These are phyloP conservation scores for Podosphaera aphanis DNA, from an alignment of 2,329 filamentous ascomycete genomes.

Conservation along the genomic window DNA sequence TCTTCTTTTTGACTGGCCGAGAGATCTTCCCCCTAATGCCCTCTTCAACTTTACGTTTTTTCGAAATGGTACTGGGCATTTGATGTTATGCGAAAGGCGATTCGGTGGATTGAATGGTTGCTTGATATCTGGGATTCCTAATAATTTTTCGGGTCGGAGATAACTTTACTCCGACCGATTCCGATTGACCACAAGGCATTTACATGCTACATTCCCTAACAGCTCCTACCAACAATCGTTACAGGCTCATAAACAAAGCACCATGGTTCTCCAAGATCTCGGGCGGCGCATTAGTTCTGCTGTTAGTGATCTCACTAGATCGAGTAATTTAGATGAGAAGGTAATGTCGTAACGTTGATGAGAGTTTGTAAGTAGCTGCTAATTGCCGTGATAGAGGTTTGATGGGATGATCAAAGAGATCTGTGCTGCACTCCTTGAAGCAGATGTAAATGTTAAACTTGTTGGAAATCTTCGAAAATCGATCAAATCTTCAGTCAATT, in stretches of 20 bases:
- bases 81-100: conserved; percentile 4
- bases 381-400: conserved; percentile 42
- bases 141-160: too few species aligned
- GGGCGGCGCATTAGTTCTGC: conserved; percentile 96
- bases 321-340: conserved; percentile 91
- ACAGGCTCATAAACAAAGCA: not conserved
- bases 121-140: too few species aligned
- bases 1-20: conserved; percentile 31
- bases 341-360: conserved; percentile 20
- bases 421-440: conserved; percentile 72
- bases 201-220: too few species aligned
- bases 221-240: too few species aligned
- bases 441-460: conserved; percentile 90
- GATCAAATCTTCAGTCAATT: conserved; percentile 77
- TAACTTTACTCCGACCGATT: too few species aligned
- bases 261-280: conserved; percentile 96
- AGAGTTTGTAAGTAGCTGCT: not conserved
- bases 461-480: conserved; percentile 81
- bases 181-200: too few species aligned
- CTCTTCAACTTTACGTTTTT: conserved; percentile 36
- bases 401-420: conserved; percentile 98
- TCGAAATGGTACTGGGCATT: conserved; percentile 17
- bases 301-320: conserved; percentile 76
- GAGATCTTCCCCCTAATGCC: conserved; percentile 26
- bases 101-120: too few species aligned